These are phyloP conservation scores for Oidiodendron maius DNA, from an alignment of 495 filamentous ascomycete genomes.

Conservation along the genomic window DNA sequence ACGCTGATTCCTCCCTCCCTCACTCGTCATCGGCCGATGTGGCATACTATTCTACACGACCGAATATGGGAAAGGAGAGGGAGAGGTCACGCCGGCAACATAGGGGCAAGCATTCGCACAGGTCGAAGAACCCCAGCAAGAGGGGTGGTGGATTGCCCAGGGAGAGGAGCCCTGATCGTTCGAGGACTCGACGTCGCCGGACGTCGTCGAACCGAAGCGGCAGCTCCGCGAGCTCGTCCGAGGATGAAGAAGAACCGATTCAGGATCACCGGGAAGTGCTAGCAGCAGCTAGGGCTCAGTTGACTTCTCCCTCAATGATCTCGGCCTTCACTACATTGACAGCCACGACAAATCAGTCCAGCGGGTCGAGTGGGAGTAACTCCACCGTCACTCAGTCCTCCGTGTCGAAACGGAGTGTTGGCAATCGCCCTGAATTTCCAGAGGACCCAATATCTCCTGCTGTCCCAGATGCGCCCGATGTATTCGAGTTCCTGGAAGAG, in stretches of 20 bases:
- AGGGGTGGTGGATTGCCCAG: slow-evolving; percentile 2
- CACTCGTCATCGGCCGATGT: slow-evolving; percentile 3
- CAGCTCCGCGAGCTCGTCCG: slow-evolving; percentile 17
- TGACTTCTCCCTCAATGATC: slow-evolving; percentile 24
- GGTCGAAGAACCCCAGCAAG: slow-evolving; percentile 6
- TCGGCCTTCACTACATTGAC: slow-evolving; percentile 20
- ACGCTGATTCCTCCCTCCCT: background rate
- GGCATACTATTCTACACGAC: slow-evolving; percentile 2
- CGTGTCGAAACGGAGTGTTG: slow-evolving; percentile 16
- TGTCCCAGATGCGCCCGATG: slow-evolving; percentile 22
- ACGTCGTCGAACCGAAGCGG: slow-evolving; percentile 10
- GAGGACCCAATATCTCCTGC: slow-evolving; percentile 19
- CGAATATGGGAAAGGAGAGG: slow-evolving; percentile 10
- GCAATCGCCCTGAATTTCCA: slow-evolving; percentile 6
- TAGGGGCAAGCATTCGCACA: slow-evolving; percentile 10
- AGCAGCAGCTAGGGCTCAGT: slow-evolving; percentile 13
- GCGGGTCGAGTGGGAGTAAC: slow-evolving; percentile 28
- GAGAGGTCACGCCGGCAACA: slow-evolving; percentile 12
- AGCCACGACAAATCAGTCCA: slow-evolving; percentile 21
- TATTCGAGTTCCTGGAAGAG: slow-evolving; percentile 20
- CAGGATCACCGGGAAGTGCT: slow-evolving; percentile 21
- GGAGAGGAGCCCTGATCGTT: slow-evolving; percentile 5
- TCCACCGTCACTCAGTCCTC: slow-evolving; percentile 29
- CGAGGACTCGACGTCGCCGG: slow-evolving; percentile 3
- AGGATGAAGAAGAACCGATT: slow-evolving; percentile 23